Conservation (phyloP, 2,329 filamentous ascomycete species). For the Colletotrichum caudatum region DNA sequence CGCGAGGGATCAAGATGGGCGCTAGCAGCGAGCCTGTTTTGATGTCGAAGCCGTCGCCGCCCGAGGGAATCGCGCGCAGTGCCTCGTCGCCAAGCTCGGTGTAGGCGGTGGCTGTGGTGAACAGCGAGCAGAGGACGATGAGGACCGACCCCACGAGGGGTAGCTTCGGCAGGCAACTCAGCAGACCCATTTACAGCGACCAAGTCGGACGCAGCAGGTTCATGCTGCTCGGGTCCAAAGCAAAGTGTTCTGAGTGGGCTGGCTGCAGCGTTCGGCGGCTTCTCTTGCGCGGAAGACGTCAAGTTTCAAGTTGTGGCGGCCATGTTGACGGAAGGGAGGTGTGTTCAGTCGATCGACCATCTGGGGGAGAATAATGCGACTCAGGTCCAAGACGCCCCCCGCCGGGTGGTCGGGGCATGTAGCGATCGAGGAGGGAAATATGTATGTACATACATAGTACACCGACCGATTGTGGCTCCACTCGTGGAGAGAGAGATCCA, state of each 20-base stretch:
- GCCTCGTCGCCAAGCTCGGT: conserved; percentile 78
- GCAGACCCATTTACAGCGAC: conserved; percentile 35
- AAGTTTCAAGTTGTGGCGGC: conserved; percentile 16
- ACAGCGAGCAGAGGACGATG: conserved; percentile 43
- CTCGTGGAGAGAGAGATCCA: conserved; percentile 22
- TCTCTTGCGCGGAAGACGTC: conserved; percentile 20
- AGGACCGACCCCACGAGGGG: conserved; percentile 40
- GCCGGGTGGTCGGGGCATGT: conserved; percentile 33
- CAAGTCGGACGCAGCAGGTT: conserved; percentile 34
- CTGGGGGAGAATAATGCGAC: conserved; percentile 30
- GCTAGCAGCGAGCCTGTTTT: conserved; percentile 80
- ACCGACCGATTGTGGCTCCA: conserved; percentile 38
- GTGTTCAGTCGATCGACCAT: conserved; percentile 23
- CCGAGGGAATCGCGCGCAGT: conserved; percentile 77
- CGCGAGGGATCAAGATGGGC: conserved; percentile 88
- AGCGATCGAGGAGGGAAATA: conserved; percentile 27
- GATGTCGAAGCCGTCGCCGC: conserved; percentile 82
- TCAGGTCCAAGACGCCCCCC: conserved; percentile 35
- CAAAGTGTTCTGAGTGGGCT: neutral
- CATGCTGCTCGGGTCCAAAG: conserved; percentile 30
- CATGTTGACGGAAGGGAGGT: conserved; percentile 21
- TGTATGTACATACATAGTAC: too few relatives aligned
- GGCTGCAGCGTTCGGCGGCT: conserved; percentile 16
- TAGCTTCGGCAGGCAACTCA: conserved; percentile 37
- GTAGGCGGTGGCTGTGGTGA: conserved; percentile 54